phyloP scores from a whole-genome alignment of 2,329 filamentous ascomycete species.

The Penicillium occitanis region DNA sequence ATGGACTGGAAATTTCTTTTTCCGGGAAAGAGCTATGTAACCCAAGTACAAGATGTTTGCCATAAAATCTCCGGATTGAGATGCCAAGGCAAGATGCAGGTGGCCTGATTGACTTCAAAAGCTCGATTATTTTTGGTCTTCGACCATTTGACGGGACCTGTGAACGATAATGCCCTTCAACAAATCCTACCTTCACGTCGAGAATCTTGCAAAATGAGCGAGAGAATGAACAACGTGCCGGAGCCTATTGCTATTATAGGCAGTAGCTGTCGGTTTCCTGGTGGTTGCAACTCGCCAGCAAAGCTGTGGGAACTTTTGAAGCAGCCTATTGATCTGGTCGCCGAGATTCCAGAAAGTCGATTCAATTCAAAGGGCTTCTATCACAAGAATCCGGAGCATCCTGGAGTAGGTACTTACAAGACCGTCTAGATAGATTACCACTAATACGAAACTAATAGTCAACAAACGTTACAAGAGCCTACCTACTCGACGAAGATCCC shows the following conservation, averaged over 20 bases:
- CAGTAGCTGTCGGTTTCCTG: background rate
- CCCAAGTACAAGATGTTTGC: background rate
- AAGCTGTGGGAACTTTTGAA: conserved; percentile 2
- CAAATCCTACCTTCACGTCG: background rate
- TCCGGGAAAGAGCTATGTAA: background rate
- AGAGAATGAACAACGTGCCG: background rate
- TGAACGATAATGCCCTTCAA: background rate
- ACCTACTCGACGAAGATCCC: conserved; percentile 27
- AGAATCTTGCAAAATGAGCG: background rate
- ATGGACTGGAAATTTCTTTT: background rate
- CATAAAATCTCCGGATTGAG: background rate
- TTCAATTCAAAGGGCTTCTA: background rate
- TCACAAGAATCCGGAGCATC: background rate
- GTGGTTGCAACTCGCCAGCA: background rate
- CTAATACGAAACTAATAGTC: background rate
- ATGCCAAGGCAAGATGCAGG: background rate
- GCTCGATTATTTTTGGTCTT: background rate
- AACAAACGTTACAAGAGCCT: conserved; percentile 30
- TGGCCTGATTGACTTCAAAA: background rate
- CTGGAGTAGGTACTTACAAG: background rate
- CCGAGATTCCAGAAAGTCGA: background rate
- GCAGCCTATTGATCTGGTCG: background rate
- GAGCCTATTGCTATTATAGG: background rate
- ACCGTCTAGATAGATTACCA: background rate
- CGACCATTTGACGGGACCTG: background rate